phyloP scores from a whole-genome alignment of 2,329 filamentous ascomycete species.

The Penicillium occitanis region DNA sequence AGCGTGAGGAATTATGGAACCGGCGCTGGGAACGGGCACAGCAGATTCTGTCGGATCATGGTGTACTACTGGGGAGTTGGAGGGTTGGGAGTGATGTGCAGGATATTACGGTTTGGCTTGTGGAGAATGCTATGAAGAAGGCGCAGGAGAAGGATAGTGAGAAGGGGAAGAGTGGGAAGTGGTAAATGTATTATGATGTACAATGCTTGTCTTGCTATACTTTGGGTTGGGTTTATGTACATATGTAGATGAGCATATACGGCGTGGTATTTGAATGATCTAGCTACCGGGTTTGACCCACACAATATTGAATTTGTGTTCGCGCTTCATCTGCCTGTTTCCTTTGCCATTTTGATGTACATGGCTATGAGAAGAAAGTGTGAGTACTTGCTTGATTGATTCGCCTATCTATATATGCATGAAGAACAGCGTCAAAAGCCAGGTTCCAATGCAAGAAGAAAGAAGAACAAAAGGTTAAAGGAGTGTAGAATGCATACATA shows the following conservation, averaged over 20 bases:
- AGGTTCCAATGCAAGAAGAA: neutral
- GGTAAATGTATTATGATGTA: neutral
- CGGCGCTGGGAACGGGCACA: constrained; percentile 49
- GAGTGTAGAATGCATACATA: neutral
- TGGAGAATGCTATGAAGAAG: constrained; percentile 41
- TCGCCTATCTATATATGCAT: neutral
- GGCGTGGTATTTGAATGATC: neutral
- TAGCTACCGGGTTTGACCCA: neutral
- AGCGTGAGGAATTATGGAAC: constrained; percentile 51
- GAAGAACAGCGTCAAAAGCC: neutral
- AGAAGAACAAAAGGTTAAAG: neutral
- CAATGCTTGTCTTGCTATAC: neutral
- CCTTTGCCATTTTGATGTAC: neutral
- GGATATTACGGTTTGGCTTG: constrained; percentile 45
- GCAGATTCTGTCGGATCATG: constrained; percentile 42
- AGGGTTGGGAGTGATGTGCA: constrained; percentile 47
- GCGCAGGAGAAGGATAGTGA: neutral
- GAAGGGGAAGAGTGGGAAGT: neutral
- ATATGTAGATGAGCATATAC: neutral
- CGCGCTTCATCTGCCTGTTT: neutral
- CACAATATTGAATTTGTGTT: neutral
- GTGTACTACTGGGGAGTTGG: constrained; percentile 49
- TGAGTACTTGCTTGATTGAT: neutral
- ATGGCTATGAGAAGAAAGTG: too few species aligned
- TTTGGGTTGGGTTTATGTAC: neutral